These are phyloP conservation scores for Massariosphaeria phaeospora DNA, from an alignment of 495 filamentous ascomycete species.

Conservation along the genomic window DNA sequence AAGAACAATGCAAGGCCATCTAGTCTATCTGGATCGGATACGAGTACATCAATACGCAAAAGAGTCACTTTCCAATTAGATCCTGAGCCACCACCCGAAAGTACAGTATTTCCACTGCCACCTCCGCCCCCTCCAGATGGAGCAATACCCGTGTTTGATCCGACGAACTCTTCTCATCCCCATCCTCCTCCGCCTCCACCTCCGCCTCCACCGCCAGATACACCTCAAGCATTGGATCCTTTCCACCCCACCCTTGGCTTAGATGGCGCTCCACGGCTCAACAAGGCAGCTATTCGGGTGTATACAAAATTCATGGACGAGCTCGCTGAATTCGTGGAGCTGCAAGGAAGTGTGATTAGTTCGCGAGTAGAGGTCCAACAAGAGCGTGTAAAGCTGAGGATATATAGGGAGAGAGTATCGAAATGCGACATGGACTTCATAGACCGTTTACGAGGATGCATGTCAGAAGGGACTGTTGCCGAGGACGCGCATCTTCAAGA, in stretches of 20 bases:
- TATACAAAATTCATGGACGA: constrained; percentile 28
- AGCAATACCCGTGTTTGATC: not conserved
- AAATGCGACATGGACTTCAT: constrained; percentile 11
- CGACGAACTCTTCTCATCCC: too few species aligned
- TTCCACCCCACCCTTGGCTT: not conserved
- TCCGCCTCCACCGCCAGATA: constrained; percentile 1
- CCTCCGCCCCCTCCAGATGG: not conserved
- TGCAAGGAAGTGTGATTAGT: constrained; percentile 16
- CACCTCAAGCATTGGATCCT: not conserved
- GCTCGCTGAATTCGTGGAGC: constrained; percentile 15
- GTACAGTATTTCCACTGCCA: not conserved
- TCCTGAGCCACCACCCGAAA: not conserved
- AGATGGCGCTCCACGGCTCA: not conserved
- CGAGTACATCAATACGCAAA: not conserved
- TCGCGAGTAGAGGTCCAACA: constrained; percentile 18
- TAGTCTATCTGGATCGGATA: not conserved
- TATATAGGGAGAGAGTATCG: constrained; percentile 10
- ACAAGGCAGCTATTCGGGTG: not conserved
- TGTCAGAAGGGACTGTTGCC: not conserved
- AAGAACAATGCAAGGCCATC: not conserved
- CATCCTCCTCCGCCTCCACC: not conserved
- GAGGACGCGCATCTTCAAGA: constrained; percentile 4
- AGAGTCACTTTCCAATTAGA: not conserved
- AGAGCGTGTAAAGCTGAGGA: constrained; percentile 1
- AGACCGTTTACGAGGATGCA: constrained; percentile 13